phyloP scores from a whole-genome alignment of 129 eudicot genomes.

The Ambrosia artemisiifolia region DNA sequence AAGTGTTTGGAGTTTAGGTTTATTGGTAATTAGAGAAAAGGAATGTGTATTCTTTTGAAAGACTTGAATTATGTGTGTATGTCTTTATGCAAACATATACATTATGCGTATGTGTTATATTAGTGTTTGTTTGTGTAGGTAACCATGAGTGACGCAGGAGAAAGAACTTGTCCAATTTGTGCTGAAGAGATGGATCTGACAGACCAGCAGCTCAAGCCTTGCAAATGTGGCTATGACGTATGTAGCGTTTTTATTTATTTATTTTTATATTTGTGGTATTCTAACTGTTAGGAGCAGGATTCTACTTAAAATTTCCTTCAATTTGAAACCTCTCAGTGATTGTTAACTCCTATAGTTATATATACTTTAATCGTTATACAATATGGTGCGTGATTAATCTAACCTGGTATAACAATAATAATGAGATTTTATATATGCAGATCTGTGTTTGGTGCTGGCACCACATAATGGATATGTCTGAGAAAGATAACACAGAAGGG shows the following conservation, averaged over 20 bases:
- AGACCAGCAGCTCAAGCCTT: constrained; percentile 93
- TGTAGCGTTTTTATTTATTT: background rate
- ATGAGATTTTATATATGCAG: constrained; percentile 41
- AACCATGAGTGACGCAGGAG: constrained; percentile 88
- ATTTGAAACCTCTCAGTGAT: background rate
- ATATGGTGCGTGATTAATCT: background rate
- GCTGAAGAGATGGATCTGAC: constrained; percentile 99
- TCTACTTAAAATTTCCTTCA: background rate
- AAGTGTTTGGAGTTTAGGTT: background rate
- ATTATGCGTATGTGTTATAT: constrained; percentile 19
- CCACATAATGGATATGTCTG: constrained; percentile 98
- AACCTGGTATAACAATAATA: background rate
- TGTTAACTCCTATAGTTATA: background rate
- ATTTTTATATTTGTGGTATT: background rate
- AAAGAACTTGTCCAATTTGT: constrained; percentile 96
- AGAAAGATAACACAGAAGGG: constrained; percentile 90
- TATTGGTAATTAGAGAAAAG: constrained; percentile 12
- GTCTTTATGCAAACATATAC: background rate
- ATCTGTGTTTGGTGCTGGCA: constrained; percentile 99
- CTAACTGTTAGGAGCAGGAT: constrained; percentile 5
- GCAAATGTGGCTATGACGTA: constrained; percentile 96
- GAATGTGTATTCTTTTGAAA: constrained; percentile 2
- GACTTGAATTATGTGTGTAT: background rate
- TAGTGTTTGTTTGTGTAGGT: background rate
- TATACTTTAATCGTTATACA: background rate